A percentile compares a stretch with the other conserved stretches of the same genome.
These are phyloP conservation scores for Lodderomyces pseudojiufengensis DNA, from an alignment of 1,139 yeast genomes.

Conservation along the genomic window DNA sequence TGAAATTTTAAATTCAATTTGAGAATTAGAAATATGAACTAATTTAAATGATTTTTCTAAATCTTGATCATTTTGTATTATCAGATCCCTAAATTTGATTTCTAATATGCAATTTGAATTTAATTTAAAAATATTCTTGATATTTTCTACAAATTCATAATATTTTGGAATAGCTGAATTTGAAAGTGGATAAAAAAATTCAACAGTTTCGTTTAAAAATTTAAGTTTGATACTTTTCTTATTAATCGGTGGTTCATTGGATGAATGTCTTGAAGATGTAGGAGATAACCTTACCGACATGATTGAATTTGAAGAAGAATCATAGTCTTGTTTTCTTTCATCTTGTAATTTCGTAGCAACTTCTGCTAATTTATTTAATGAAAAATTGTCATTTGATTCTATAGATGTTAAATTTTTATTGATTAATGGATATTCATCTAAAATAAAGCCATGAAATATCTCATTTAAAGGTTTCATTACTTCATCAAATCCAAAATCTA, in stretches of 20 bases:
- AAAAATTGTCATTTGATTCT: constrained; percentile 13
- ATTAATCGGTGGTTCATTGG: constrained; percentile 1
- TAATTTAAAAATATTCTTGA: constrained; percentile 61
- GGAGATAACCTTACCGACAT: not conserved
- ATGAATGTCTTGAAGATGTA: constrained; percentile 6
- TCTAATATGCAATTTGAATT: constrained; percentile 20
- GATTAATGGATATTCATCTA: constrained; percentile 62
- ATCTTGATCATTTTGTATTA: constrained; percentile 31
- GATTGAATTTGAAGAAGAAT: not conserved
- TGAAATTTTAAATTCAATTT: constrained; percentile 35
- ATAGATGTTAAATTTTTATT: constrained; percentile 40
- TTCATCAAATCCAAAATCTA: constrained; percentile 76
- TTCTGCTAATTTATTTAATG: constrained; percentile 29
- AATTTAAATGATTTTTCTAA: constrained; percentile 33
- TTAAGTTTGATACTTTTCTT: constrained; percentile 31
- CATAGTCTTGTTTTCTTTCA: constrained; percentile 1
- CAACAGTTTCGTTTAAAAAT: constrained; percentile 42
- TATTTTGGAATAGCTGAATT: constrained; percentile 68
- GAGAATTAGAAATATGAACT: constrained; percentile 15
- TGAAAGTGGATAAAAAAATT: constrained; percentile 56
- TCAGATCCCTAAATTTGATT: constrained; percentile 16
- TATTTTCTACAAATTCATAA: constrained; percentile 65
- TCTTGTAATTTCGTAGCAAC: constrained; percentile 36
- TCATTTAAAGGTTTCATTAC: constrained; percentile 62
- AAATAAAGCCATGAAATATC: constrained; percentile 58